Evolutionary conservation across 768 basidiomycete genomes (phyloP), one percentile per base, ranked within the genome.

Genomic region (Cyclocybe cylindracea): DNA sequence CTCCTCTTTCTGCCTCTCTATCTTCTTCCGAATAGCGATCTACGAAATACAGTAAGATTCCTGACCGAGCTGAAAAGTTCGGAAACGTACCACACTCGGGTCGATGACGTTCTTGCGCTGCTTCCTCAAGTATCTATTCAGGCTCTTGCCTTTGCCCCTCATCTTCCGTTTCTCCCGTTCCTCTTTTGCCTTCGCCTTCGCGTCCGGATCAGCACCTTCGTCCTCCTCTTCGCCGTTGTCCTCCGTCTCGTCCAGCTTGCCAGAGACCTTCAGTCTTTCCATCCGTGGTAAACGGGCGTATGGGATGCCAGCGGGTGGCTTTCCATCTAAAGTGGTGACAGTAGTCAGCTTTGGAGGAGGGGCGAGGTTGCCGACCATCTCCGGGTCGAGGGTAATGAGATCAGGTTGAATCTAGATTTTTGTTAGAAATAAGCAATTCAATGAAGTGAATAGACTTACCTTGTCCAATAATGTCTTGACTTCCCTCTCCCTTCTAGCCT

Each of bases 71-170:
- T 10, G 14, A 33, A 10, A 31, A 2, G 18, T 38, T 37, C 16
- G 8, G 5, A 16, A 40, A 52, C 61, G 14, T 44, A 64, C 60
- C 37, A 61, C 58, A 47, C 80, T 78, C 18, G 92, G 91, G 66
- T 98, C 94, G 55, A 98, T 83, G 43, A 98, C 91, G 62, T 98
- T 97, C 77, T 95, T 94, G 66, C 92, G 84, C 69, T 96, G 90
- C 75, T 94, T 97, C 61, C 91, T 80, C 55, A 97, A 68, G 67
- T 84, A 89, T 41, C 93, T 77, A 69, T 94, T 96, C 64, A 94
- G 64, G 66, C 84, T 88, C 78, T 92, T 94, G 19, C 83, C 84
- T 66, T 87, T 94, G 11, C 94, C 94, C 33, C 93, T 82, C 87
- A 90, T 92, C 76, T 83, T 88, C 61, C 80, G 80, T 74, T 85